These are phyloP conservation scores for Calonectria ilicicola DNA, from an alignment of 2,329 filamentous ascomycete species.

Conservation along the genomic window DNA sequence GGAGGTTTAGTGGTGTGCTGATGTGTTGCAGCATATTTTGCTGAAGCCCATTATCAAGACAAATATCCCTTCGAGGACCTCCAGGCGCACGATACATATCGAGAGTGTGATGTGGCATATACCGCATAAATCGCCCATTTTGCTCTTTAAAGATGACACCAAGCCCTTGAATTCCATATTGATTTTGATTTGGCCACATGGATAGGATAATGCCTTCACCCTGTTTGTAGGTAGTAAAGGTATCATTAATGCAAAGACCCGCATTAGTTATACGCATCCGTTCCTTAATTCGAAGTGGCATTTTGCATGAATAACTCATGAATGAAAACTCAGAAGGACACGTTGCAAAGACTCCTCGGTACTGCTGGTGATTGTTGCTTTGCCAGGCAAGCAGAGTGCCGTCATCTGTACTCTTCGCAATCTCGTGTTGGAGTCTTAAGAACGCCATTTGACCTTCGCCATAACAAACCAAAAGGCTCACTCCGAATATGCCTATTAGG, in stretches of 20 bases:
- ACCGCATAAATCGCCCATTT: background rate
- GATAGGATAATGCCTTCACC: background rate
- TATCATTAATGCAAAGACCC: background rate
- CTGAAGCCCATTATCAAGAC: background rate
- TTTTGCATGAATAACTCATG: background rate
- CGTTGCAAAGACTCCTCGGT: background rate
- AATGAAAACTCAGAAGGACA: background rate
- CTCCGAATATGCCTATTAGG: background rate
- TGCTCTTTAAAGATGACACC: background rate
- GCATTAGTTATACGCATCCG: too few relatives aligned
- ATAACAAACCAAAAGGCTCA: background rate
- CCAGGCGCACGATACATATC: background rate
- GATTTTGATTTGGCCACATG: background rate
- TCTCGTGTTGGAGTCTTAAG: background rate
- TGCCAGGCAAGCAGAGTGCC: background rate
- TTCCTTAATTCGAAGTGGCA: background rate
- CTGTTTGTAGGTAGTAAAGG: background rate
- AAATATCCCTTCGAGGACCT: background rate
- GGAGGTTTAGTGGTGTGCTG: background rate
- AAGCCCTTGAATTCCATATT: background rate
- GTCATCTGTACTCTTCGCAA: background rate
- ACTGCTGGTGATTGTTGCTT: background rate
- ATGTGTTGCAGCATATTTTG: too few relatives aligned
- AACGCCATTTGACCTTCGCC: background rate
- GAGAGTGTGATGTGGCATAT: background rate